These are phyloP conservation scores for Lachancea waltii DNA, from an alignment of 805 yeast species.

Conservation along the genomic window DNA sequence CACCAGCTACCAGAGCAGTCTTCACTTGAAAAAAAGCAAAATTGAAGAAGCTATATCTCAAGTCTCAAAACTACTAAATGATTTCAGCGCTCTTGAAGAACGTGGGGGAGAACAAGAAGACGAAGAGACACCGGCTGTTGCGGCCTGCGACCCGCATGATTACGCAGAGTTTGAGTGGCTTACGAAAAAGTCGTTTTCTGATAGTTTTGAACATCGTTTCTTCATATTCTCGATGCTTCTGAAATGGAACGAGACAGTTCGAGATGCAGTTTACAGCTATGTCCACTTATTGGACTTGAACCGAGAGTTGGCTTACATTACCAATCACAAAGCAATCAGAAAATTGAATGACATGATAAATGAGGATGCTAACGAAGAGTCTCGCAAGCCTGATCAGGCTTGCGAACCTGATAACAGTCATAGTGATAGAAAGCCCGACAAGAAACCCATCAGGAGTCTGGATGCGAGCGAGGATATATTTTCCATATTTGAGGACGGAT, in stretches of 20 bases:
- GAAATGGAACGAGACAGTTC: conserved; percentile 68
- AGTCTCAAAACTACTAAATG: conserved; percentile 18
- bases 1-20: conserved; percentile 11
- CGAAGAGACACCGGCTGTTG: conserved; percentile 36
- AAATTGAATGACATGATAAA: conserved; percentile 46
- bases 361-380: conserved; percentile 2
- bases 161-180: conserved; percentile 16
- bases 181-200: conserved; percentile 16
- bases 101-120: not conserved
- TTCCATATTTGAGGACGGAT: conserved; percentile 42
- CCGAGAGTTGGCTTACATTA: conserved; percentile 38
- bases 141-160: conserved; percentile 13
- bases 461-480: conserved; percentile 9
- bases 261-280: conserved; percentile 60
- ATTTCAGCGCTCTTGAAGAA: conserved; percentile 14
- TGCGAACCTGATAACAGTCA: no score
- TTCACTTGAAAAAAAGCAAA: conserved; percentile 4
- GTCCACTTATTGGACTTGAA: conserved; percentile 43
- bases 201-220: conserved; percentile 48
- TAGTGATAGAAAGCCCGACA: conserved; percentile 1
- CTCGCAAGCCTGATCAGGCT: not conserved
- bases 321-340: conserved; percentile 44
- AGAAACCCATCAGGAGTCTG: conserved; percentile 1
- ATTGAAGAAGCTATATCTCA: conserved; percentile 14
- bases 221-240: conserved; percentile 65